Evolutionary conservation across 1,284 basidiomycete genomes (phyloP).

Genomic region (Apiotrichum mycotoxinovorans): DNA sequence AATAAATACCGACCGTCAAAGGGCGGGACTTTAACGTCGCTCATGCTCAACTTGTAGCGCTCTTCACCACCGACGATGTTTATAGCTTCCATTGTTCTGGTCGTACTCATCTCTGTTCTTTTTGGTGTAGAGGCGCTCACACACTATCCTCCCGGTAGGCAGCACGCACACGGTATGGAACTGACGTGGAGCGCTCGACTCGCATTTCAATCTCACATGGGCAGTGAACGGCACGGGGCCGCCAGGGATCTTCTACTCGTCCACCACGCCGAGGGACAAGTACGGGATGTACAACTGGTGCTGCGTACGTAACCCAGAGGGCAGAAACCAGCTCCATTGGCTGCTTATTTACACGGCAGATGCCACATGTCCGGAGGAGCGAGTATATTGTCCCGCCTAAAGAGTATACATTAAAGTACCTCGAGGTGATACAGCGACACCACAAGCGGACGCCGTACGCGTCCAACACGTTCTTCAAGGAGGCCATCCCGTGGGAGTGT

Average conservation of each 20-base stretch:
- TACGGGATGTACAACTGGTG: constrained; percentile 37
- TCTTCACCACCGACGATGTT: too few relatives aligned
- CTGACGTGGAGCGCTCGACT: constrained; percentile 11
- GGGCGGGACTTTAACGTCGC: too few relatives aligned
- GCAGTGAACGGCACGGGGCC: constrained; percentile 28
- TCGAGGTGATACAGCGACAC: constrained; percentile 44
- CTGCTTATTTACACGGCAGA: constrained; percentile 18
- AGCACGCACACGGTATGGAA: not conserved
- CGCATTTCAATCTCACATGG: constrained; percentile 20
- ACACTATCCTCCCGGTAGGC: constrained; percentile 11
- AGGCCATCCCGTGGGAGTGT: constrained; percentile 39
- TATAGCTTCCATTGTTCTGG: not conserved
- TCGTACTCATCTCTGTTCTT: not conserved
- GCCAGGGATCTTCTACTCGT: constrained; percentile 34
- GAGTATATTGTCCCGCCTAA: constrained; percentile 25
- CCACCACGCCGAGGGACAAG: constrained; percentile 21
- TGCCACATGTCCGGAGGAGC: constrained; percentile 32
- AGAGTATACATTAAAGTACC: constrained; percentile 33
- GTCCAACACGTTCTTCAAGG: constrained; percentile 41
- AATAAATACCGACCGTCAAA: too few relatives aligned
- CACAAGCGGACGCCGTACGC: constrained; percentile 46
- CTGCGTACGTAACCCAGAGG: constrained; percentile 19
- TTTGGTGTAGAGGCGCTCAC: too few relatives aligned
- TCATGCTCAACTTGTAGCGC: too few relatives aligned
- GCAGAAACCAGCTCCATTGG: not conserved